A percentile compares a stretch with the other conserved stretches of the same genome.
Evolutionary conservation across 83 land plant species (phyloP).

Genomic region (Picea abies): DNA sequence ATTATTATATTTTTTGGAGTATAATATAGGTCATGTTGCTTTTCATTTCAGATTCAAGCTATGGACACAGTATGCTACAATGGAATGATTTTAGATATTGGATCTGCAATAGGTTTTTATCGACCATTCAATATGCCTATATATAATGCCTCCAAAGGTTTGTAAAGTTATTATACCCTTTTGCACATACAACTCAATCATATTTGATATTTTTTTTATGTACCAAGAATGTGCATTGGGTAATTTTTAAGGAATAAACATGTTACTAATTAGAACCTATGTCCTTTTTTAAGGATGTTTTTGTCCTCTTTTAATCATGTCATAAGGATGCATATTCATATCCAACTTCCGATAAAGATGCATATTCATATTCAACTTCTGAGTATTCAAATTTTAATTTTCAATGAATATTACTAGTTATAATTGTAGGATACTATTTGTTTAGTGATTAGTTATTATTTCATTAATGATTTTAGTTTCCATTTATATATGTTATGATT

Average conservation of each 20-base stretch:
- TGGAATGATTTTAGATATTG: constrained; percentile 84
- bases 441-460: too few relatives aligned
- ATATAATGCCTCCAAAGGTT: constrained; percentile 84
- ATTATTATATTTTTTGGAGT: neutral
- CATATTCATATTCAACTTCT: neutral
- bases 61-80: constrained; percentile 48
- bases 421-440: too few relatives aligned
- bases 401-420: neutral
- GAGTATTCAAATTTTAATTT: neutral
- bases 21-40: neutral
- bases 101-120: constrained; percentile 92
- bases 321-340: neutral
- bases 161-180: constrained; percentile 5
- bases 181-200: neutral
- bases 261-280: neutral
- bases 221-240: neutral
- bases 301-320: neutral
- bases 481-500: too few relatives aligned
- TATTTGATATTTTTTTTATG: neutral
- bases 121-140: constrained; percentile 58
- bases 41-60: constrained; percentile 51
- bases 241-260: neutral
- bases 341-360: too few relatives aligned
- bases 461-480: too few relatives aligned
- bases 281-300: too few relatives aligned